These are phyloP conservation scores for Suhomyces xylopsoci DNA, from an alignment of 805 yeast species.

Conservation along the genomic window DNA sequence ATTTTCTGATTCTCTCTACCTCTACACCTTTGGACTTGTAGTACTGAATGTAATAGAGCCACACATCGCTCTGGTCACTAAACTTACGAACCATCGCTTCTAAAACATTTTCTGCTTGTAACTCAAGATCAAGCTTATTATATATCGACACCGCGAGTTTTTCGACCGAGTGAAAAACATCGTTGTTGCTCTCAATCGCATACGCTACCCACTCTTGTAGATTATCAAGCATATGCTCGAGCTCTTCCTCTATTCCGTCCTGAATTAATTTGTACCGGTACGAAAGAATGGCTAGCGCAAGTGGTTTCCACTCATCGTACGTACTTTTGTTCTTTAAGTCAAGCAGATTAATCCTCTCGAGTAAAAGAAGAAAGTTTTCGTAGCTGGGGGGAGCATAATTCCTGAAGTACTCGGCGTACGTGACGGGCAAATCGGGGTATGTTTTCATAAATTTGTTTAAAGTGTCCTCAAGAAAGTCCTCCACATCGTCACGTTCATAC, in stretches of 20 bases:
- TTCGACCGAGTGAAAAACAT: conserved; percentile 44
- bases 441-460: conserved; percentile 20
- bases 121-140: conserved; percentile 19
- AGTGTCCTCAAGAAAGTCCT: conserved; percentile 7
- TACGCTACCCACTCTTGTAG: conserved; percentile 16
- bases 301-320: conserved; percentile 33
- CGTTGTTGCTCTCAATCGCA: conserved; percentile 15
- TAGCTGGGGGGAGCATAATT: conserved; percentile 12
- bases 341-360: conserved; percentile 9
- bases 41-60: conserved; percentile 45
- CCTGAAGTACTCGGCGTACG: conserved; percentile 27
- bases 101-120: conserved; percentile 23
- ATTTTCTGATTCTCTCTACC: conserved; percentile 19
- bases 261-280: conserved; percentile 2
- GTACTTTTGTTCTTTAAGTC: conserved; percentile 13
- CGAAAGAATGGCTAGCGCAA: conserved; percentile 23
- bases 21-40: conserved; percentile 23
- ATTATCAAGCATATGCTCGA: conserved; percentile 16
- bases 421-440: conserved; percentile 21
- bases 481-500: conserved; percentile 16
- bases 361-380: conserved; percentile 3
- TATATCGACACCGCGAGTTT: conserved; percentile 35
- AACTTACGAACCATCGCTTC: conserved; percentile 22
- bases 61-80: conserved; percentile 40
- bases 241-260: conserved; percentile 14